Conservation (phyloP, 805 yeast genomes). For the Saccharomycopsis selenospora region DNA sequence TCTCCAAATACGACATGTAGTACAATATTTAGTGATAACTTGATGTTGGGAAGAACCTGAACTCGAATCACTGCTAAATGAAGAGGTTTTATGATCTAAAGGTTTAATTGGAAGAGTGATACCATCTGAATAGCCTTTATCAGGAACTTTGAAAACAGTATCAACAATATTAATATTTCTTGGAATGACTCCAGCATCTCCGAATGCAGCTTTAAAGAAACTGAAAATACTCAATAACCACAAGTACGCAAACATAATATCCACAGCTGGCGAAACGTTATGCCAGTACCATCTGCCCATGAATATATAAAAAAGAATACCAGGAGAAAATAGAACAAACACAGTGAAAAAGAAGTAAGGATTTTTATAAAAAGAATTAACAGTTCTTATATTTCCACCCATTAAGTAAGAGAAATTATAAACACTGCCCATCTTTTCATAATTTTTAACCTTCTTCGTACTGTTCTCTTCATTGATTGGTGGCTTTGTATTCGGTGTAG, state of each 20-base stretch:
- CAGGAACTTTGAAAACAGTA: slow-evolving; percentile 36
- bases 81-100: background rate
- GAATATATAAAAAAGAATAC: slow-evolving; percentile 47
- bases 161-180: slow-evolving; percentile 53
- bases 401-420: slow-evolving; percentile 43
- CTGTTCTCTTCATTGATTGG: background rate
- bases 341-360: slow-evolving; percentile 37
- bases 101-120: slow-evolving; percentile 40
- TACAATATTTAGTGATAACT: slow-evolving; percentile 49
- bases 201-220: slow-evolving; percentile 45
- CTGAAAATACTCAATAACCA: slow-evolving; percentile 45
- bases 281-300: slow-evolving; percentile 51
- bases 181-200: slow-evolving; percentile 70
- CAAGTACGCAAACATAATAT: slow-evolving; percentile 49
- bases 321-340: slow-evolving; percentile 34
- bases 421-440: slow-evolving; percentile 34
- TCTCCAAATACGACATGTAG: slow-evolving; percentile 65
- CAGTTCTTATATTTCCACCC: slow-evolving; percentile 57
- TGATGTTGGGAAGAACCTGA: slow-evolving; percentile 24
- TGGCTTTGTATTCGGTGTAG: background rate
- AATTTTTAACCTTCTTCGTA: slow-evolving; percentile 29
- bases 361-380: slow-evolving; percentile 28
- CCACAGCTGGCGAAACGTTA: slow-evolving; percentile 46
- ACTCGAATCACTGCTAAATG: background rate
- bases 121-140: slow-evolving; percentile 45